Evolutionary conservation across 2,329 filamentous ascomycete species (phyloP), one percentile per base, ranked within the genome.

Genomic region (Diaporthe citrichinensis): DNA sequence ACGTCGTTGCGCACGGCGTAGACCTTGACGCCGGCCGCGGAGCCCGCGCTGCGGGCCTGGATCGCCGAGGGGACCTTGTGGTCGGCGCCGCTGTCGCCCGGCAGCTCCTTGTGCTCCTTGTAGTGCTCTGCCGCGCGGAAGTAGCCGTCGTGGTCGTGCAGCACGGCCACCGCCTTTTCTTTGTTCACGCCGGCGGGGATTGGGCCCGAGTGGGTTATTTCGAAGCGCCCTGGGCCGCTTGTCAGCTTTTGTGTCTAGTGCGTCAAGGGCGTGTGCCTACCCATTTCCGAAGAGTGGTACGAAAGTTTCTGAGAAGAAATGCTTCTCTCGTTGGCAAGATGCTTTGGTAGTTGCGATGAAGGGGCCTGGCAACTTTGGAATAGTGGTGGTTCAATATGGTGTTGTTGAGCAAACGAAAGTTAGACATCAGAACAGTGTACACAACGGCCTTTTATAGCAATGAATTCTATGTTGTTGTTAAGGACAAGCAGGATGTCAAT

Each of bases 41-140:
- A 51, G 15, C 39, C 69, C 8, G 28, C 39, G 31, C n/a, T 46
- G 39, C 69, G 53, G 49, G 53, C 15, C 53, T 72, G 53, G 41
- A 61, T 44, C 6, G 25, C 69, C 8, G 69, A 44, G 5, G 55
- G 69, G 20, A 68, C 23, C 31, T 68, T 51, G 46, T 68, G 62
- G 28, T 68, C 31, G 20, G 20, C 15, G 44, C 46, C 62, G 65
- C 31, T 23, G 65, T 53, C 23, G 31, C 15, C 20, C 2, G 65
- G 65, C 1, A 39, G 31, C 46, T 53, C 46, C 31, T 68, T 72
- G 69, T 59, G 69, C 31, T 61, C 55, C 31, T 49, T 44, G 41
- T 59, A 72, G 69, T 72, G 69, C 15, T 72, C 69, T 46, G 69
- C 51, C 6, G 69, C 57, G 31, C 57, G n/a, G 69, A 72, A 72